Evolutionary conservation across 2,329 filamentous ascomycete genomes (phyloP).

Genomic region (Thermothelomyces thermophilus): DNA sequence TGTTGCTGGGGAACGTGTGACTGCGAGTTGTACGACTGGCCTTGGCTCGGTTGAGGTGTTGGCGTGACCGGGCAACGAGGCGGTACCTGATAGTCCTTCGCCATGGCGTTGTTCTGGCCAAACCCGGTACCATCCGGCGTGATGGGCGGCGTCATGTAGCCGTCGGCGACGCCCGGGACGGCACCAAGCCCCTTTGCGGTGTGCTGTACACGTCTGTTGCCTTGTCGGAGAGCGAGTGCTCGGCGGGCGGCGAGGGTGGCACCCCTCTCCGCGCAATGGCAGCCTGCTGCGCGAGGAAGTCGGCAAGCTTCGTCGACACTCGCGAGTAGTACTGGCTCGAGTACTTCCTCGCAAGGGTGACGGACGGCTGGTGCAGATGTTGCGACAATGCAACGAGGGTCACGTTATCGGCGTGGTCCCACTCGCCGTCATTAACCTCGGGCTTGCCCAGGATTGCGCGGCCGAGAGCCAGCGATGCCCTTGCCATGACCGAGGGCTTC

Average conservation of each 20-base stretch:
- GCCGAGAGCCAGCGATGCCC: constrained; percentile 77
- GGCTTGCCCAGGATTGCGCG: constrained; percentile 77
- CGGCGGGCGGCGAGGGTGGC: constrained; percentile 55
- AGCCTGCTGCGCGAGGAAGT: constrained; percentile 54
- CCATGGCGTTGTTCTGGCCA: constrained; percentile 34
- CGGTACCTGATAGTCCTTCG: constrained; percentile 44
- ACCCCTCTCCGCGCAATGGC: constrained; percentile 45
- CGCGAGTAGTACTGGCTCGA: constrained; percentile 46
- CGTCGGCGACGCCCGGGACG: constrained; percentile 56
- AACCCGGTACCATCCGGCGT: constrained; percentile 66
- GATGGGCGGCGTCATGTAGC: constrained; percentile 79
- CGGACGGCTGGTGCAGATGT: constrained; percentile 52
- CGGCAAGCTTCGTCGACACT: constrained; percentile 49
- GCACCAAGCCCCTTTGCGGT: constrained; percentile 65
- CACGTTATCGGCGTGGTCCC: constrained; percentile 65
- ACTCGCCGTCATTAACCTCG: constrained; percentile 69
- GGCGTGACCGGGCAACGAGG: constrained; percentile 58
- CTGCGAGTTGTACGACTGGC: constrained; percentile 26
- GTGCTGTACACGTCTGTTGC: constrained; percentile 64
- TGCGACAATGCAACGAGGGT: constrained; percentile 56
- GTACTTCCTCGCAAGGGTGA: constrained; percentile 54
- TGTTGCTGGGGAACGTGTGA: constrained; percentile 29
- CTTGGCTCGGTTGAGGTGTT: constrained; percentile 44
- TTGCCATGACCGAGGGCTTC: constrained; percentile 82
- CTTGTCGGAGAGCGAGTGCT: constrained; percentile 44